Evolutionary conservation across 73 alveolate species (phyloP), one percentile per base, ranked within the genome.

Genomic region (Paramecium sexaurelia): DNA sequence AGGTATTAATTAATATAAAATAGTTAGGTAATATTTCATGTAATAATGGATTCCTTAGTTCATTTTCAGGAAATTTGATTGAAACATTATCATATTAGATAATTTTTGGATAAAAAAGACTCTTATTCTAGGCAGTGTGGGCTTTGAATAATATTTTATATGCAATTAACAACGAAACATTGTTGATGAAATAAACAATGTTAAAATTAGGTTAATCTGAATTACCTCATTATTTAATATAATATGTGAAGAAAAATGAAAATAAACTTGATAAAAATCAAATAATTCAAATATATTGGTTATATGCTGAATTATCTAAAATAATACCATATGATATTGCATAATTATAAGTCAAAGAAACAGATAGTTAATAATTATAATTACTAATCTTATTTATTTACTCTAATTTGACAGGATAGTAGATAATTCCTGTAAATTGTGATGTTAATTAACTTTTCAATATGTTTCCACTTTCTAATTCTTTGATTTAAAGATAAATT

Each of bases 21-120:
- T 51, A 51, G 26, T 22, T 29, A 61, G 83, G 83, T 32, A 61
- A 61, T 61, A 61, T 61, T 13, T 61, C 83, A 32, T 61, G 83
- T 61, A 61, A 61, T 8, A 26, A 26, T 29, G 83, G 83, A 61
- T 61, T 61, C 26, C 20, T 29, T 10, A 32, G 43, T 11, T 20
- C 47, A 29, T 61, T 61, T 29, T 29, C 83, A 61, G 26, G 24
- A 32, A 32, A 61, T 32, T 8, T 61, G 11, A 61, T 61, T 11
- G 43, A 26, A 10, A 29, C 7, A 17, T 61, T 61, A 61, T 6
- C 9, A 61, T 13, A 61, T 61, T 26, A 61, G 11, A 61, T 61
- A 10, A 29, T 29, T 10, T 61, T 22, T 5, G 83, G 83, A 61
- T 26, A 61, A 32, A 61, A 61, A 32, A 61, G 83, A 61, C 9